Base-by-base conservation (phyloP, 2,329 filamentous ascomycete genomes). In the Alternaria sp. region DNA sequence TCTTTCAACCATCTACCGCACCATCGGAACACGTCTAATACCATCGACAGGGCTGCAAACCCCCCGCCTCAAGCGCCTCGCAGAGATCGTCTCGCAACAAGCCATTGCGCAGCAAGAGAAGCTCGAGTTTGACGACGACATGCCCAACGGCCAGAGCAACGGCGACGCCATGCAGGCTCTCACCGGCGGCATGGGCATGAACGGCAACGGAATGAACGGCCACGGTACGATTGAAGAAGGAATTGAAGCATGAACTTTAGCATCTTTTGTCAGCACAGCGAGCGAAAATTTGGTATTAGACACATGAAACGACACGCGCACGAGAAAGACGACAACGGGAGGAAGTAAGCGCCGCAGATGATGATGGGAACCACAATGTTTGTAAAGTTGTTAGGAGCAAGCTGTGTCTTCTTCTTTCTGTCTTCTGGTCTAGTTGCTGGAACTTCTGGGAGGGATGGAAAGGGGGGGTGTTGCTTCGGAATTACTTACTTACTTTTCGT, bases 21-120 rank as follows among this genome's bases (percentile, higher is more conserved):
- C 44, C 26, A 46, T 28, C 45, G n/a, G 10, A 12, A 45, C 28
- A 44, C 57, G 65, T 63, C 79, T 79, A 81, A 74, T 81, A 49
- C 25, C 0, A 51, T 32, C 15, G 17, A 47, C 43, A 96, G 92
- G 93, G 95, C 89, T 97, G 54, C 94, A 97, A 92, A 97, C 94
- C 62, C 95, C 95, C 51, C 89, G 95, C 66, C 83, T 99, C 66
- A 98, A 98, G 86, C 91, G 96, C 65, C 86, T 99, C 57, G 96
- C 96, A n/a, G 96, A 99, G 83, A 98, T 99, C 69, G 96, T 99
- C 51, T 97, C 93, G 40, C 92, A 93, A 30, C 96, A 99, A 82
- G 96, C 96, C 30, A 95, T 98, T 76, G 93, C 94, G 61, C 95
- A 98, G 81, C 93, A 97, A 82, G 93, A 97, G 82, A 95, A 93